Evolutionary conservation across 2,329 filamentous ascomycete species (phyloP), one percentile per base, ranked within the genome.

Genomic region (Trichoderma guizhouense): DNA sequence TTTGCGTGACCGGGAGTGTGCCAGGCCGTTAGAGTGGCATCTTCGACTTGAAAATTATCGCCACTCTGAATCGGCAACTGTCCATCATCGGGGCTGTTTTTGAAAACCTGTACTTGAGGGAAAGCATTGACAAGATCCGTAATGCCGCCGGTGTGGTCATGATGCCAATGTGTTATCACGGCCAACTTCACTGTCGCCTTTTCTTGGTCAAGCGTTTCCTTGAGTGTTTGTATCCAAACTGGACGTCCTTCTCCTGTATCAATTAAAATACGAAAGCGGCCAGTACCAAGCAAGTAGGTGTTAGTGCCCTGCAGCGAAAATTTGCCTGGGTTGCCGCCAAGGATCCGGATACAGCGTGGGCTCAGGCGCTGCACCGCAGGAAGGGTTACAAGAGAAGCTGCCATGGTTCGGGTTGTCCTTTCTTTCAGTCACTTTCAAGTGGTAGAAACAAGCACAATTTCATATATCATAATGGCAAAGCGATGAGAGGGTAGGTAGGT

Each of bases 251-350:
- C 92, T 63, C 93, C 96, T 0, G 95, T 97, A 82, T 99, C 96
- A 78, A 99, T 90, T 26, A 99, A 88, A 72, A 98, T 86, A 11
- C 96, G 90, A 7, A 84, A 82, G 7, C 84, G 80, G 4, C 95
- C 95, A 7, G 88, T 90, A 72, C 96, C 96, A 72, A 99, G 79
- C 21, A 99, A 87, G 81, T 99, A 99, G 39, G 96, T 99, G 81
- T 99, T 99, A 76, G 96, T 98, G 74, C 94, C 91, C 82, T 92
- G 89, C 12, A 92, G 83, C 5, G 88, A 87, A 77, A 90, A 91
- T 85, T 97, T 98, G 79, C 93, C 90, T 14, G 96, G 95, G 81
- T 99, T 99, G 9, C 93, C 94, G 72, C 92, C 96, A 21, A 98
- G 85, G 73, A 99, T 93, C 71, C 96, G 89, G 74, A 97, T 91